Conservation (phyloP, 164 flowering plant species). For the Chimonanthus praecox region DNA sequence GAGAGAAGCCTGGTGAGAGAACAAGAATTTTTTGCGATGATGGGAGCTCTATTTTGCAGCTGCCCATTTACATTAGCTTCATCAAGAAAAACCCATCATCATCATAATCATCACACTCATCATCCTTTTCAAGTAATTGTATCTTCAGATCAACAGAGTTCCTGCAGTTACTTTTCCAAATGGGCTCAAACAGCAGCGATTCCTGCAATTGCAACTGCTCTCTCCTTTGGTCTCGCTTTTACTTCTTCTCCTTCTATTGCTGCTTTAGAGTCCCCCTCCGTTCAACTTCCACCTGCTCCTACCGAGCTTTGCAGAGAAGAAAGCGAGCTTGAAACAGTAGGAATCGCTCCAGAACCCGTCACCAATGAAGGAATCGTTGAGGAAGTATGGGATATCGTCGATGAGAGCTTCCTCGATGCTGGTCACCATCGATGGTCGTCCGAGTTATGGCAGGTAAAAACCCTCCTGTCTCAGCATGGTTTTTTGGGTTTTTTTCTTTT, state of each 20-base stretch:
- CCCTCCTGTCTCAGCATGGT: not conserved
- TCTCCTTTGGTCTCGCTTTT: conserved; percentile 40
- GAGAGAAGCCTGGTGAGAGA: not conserved
- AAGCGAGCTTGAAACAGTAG: conserved; percentile 11
- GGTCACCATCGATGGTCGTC: conserved; percentile 66
- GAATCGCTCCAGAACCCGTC: conserved; percentile 25
- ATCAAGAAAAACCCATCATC: not conserved
- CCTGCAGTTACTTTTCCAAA: not conserved
- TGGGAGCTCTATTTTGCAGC: conserved; percentile 5
- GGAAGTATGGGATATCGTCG: conserved; percentile 93
- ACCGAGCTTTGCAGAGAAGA: conserved; percentile 29
- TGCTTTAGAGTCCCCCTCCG: conserved; percentile 16
- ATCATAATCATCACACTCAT: not conserved
- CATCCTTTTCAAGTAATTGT: not conserved
- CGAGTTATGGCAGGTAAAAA: conserved; percentile 63
- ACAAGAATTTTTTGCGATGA: not conserved
- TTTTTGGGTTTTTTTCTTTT: not conserved
- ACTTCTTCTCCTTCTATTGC: conserved; percentile 31
- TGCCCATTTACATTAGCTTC: not conserved
- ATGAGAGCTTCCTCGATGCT: conserved; percentile 68
- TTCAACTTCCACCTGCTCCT: conserved; percentile 7
- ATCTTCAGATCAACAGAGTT: not conserved
- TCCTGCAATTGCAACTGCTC: conserved; percentile 33
- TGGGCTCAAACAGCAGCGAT: conserved; percentile 25
- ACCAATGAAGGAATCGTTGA: conserved; percentile 70